These are phyloP conservation scores for Populus tomentosa DNA, from an alignment of 441 rosid genomes.

Conservation along the genomic window DNA sequence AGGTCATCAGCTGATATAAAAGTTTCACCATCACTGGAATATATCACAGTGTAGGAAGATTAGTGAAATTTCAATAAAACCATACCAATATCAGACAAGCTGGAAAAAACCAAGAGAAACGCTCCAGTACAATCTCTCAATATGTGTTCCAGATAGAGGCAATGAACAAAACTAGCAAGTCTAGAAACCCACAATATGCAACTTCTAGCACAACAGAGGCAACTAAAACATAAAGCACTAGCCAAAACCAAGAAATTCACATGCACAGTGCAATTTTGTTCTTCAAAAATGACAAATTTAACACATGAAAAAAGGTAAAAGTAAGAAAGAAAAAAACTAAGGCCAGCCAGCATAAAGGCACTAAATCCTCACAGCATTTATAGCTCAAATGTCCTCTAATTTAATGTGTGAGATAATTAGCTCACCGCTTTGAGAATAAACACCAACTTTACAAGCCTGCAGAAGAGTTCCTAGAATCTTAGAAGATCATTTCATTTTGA, in stretches of 20 bases:
- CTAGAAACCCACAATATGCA: background rate
- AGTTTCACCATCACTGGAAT: conserved; percentile 91
- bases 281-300: background rate
- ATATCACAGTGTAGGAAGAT: background rate
- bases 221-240: background rate
- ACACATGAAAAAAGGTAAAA: background rate
- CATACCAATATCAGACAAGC: background rate
- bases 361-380: background rate
- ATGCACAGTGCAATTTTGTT: background rate
- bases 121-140: background rate
- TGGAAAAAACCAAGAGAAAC: background rate
- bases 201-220: background rate
- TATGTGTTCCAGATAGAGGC: background rate
- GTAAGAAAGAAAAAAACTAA: background rate
- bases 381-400: background rate
- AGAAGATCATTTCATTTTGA: too few relatives aligned
- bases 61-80: background rate
- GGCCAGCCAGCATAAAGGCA: background rate
- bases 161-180: background rate
- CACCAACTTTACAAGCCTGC: too few relatives aligned
- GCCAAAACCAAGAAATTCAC: background rate
- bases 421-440: too few relatives aligned
- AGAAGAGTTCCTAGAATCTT: too few relatives aligned
- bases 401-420: too few relatives aligned
- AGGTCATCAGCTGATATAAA: conserved; percentile 90